Percentiles rank a stretch among this genome's conserved stretches.
These are phyloP conservation scores for Apium graveolens DNA, from an alignment of 129 eudicot genomes.

Conservation along the genomic window DNA sequence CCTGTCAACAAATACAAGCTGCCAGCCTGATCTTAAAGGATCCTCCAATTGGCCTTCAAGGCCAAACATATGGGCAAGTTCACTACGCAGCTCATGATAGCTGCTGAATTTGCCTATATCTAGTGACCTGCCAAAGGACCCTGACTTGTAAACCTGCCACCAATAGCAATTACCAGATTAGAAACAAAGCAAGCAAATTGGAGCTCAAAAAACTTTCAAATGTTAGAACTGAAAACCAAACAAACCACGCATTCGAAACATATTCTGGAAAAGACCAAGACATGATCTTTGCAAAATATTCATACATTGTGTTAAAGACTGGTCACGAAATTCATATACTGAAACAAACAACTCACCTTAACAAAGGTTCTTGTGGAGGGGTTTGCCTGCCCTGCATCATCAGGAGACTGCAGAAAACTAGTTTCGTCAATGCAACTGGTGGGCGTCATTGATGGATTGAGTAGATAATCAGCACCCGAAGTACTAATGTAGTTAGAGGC, in stretches of 20 bases:
- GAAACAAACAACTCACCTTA: constrained; percentile 41
- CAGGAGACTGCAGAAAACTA: constrained; percentile 71
- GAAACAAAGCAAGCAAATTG: background rate
- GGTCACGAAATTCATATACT: background rate
- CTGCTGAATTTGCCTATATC: constrained; percentile 83
- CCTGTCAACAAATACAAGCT: constrained; percentile 92
- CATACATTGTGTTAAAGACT: background rate
- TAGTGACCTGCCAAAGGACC: constrained; percentile 68
- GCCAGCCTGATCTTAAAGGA: constrained; percentile 99
- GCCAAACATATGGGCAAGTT: constrained; percentile 84
- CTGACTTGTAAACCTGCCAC: constrained; percentile 73
- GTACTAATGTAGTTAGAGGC: constrained; percentile 36
- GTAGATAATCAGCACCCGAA: constrained; percentile 43
- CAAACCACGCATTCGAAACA: background rate
- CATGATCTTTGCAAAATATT: background rate
- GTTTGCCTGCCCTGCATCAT: constrained; percentile 57
- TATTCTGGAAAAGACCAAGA: background rate
- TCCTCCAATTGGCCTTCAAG: constrained; percentile 91
- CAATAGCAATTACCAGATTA: constrained; percentile 1
- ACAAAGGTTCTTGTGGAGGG: constrained; percentile 55
- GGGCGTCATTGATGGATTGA: constrained; percentile 49
- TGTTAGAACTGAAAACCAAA: background rate
- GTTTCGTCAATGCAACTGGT: constrained; percentile 72
- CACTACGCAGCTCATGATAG: constrained; percentile 77
- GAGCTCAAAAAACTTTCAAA: background rate